Evolutionary conservation across 2,329 filamentous ascomycete genomes (phyloP), one percentile per base, ranked within the genome.

Genomic region (Elsinoe perseae): DNA sequence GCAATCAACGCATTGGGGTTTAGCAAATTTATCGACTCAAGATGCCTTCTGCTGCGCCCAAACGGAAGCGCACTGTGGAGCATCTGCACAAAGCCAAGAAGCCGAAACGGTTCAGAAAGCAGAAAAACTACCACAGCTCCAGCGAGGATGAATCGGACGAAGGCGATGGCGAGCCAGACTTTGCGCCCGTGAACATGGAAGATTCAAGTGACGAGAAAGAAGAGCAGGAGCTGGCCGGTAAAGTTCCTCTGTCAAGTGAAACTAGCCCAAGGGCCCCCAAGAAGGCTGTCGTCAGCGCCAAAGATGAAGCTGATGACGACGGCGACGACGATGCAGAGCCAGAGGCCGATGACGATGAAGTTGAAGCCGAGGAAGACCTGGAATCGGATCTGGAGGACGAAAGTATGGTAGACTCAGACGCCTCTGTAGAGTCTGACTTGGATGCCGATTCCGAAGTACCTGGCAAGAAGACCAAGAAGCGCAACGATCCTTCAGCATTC

Each of bases 401-500:
- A 8, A 66, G 66, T 32, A 28, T 57, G 10, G 67, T 67, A n/a
- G 56, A 60, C 57, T 63, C 59, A 6, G 58, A 60, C 18, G 54
- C 60, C 12, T 61, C 61, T 25, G 65, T 62, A 57, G 68, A 60
- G 21, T 65, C 64, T 6, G 38, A 28, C 3, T 60, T 57, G 20
- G 60, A 64, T 56, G 57, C 60, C 5, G 57, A 52, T 4, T 32
- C 43, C 14, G 63, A 52, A 60, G 66, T 23, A 68, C 65, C 8
- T 65, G 63, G 36, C 63, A 64, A 8, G 60, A 74, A 72, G 64
- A 86, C 83, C 65, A 83, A 84, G 12, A 97, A 97, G 74, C 86
- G 91, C 67, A 95, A 95, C 73, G 92, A 98, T 71, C 91, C 93
- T 2, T 77, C 80, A 61, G 90, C 89, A 54, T 97, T 98, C 70